Conservation (phyloP, 1,139 yeast genomes). For the Dujonia santamariae region DNA sequence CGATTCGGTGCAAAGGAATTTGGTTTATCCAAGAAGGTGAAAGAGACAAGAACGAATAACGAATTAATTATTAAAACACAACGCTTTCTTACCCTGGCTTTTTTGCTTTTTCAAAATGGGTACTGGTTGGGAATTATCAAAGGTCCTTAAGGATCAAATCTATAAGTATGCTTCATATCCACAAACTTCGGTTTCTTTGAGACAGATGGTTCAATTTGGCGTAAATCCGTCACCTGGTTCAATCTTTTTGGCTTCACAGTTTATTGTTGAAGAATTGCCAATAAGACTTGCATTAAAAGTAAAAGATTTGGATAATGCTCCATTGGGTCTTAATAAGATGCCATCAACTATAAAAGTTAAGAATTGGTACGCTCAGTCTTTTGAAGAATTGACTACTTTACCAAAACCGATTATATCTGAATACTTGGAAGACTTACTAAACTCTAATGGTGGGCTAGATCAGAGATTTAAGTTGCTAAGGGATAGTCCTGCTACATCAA, state of each 20-base stretch:
- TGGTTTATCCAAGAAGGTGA: too few relatives aligned
- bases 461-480: conserved; percentile 7
- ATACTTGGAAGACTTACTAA: conserved; percentile 35
- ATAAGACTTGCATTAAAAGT: conserved; percentile 84
- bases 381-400: conserved; percentile 69
- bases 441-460: conserved; percentile 14
- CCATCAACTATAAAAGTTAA: conserved; percentile 75
- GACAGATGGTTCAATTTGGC: conserved; percentile 95
- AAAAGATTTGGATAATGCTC: conserved; percentile 77
- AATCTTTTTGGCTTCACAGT: conserved; percentile 78
- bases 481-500: conserved; percentile 1
- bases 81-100: too few relatives aligned
- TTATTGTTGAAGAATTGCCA: conserved; percentile 84
- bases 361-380: conserved; percentile 90
- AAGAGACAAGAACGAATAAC: too few relatives aligned
- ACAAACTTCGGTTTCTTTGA: conserved; percentile 79
- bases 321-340: conserved; percentile 68
- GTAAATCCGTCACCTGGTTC: conserved; percentile 75
- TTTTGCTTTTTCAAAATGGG: too few relatives aligned
- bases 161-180: conserved; percentile 66
- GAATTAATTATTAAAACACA: too few relatives aligned
- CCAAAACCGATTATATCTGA: conserved; percentile 48
- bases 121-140: conserved; percentile 47
- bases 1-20: too few relatives aligned
- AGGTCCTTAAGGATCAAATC: conserved; percentile 36